These are phyloP conservation scores for Aphanocladium album DNA, from an alignment of 2,329 filamentous ascomycete genomes.

Conservation along the genomic window DNA sequence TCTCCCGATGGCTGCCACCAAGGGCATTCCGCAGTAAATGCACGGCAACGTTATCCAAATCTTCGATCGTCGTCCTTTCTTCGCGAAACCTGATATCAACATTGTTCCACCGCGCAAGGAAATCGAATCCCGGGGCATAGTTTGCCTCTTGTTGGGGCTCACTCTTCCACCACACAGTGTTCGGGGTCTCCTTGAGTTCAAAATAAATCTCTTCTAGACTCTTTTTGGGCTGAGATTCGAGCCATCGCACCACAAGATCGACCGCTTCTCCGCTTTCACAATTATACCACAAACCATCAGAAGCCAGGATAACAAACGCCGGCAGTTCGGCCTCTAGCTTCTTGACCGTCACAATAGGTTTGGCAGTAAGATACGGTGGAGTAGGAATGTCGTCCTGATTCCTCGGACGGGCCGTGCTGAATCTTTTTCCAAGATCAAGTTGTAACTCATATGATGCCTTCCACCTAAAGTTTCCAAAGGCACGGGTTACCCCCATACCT, in stretches of 20 bases:
- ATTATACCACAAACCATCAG: slow-evolving; percentile 58
- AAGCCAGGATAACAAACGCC: slow-evolving; percentile 51
- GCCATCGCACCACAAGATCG: slow-evolving; percentile 47
- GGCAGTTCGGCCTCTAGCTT: slow-evolving; percentile 35
- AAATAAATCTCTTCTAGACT: background rate
- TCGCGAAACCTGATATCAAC: slow-evolving; percentile 6
- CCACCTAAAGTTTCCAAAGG: slow-evolving; percentile 59
- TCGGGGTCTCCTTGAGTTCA: background rate
- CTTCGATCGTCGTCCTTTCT: slow-evolving; percentile 9
- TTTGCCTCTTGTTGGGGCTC: background rate
- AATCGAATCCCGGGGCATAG: background rate
- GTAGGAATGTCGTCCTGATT: slow-evolving; percentile 37
- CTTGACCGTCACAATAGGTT: slow-evolving; percentile 56
- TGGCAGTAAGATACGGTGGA: slow-evolving; percentile 60
- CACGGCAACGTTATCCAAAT: slow-evolving; percentile 62
- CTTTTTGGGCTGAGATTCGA: slow-evolving; percentile 15
- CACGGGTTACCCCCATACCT: slow-evolving; percentile 51
- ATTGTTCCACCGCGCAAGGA: slow-evolving; percentile 5
- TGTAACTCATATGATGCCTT: slow-evolving; percentile 50
- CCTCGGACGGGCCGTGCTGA: slow-evolving; percentile 33
- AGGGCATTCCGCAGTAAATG: slow-evolving; percentile 74
- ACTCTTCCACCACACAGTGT: background rate
- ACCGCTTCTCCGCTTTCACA: slow-evolving; percentile 49
- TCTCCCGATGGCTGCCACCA: slow-evolving; percentile 66
- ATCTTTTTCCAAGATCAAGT: slow-evolving; percentile 30